phyloP scores from a whole-genome alignment of 192 early-diverging fungal species.

The Entomortierella lignicola region DNA sequence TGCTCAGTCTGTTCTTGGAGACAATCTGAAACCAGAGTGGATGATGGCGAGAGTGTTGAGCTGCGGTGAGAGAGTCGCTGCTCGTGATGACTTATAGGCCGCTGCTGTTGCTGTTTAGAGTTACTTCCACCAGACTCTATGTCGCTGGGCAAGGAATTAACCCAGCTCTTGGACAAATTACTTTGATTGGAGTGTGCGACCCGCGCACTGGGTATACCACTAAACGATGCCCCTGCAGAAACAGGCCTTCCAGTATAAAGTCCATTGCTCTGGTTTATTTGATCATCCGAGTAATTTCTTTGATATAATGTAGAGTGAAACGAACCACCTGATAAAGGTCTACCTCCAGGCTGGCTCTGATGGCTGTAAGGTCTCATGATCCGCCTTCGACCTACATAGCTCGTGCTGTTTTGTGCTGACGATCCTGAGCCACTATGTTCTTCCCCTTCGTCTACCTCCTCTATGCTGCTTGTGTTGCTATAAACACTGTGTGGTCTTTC shows the following conservation, averaged over 20 bases:
- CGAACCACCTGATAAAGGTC: slow-evolving; percentile 20
- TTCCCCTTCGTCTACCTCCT: slow-evolving; percentile 37
- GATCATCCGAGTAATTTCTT: slow-evolving; percentile 32
- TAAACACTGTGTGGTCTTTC: slow-evolving; percentile 44
- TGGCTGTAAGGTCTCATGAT: not conserved
- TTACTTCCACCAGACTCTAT: not conserved
- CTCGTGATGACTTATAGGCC: slow-evolving; percentile 9
- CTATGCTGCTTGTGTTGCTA: slow-evolving; percentile 47
- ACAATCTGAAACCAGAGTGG: slow-evolving; percentile 32
- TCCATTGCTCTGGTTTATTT: slow-evolving; percentile 18
- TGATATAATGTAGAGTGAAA: slow-evolving; percentile 3
- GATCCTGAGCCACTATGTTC: slow-evolving; percentile 32
- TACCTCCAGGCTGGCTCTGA: slow-evolving; percentile 10
- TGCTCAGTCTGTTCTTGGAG: slow-evolving; percentile 23
- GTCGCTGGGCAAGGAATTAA: slow-evolving; percentile 2
- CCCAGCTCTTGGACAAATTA: slow-evolving; percentile 43
- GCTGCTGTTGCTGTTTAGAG: not conserved
- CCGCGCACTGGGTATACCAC: slow-evolving; percentile 28
- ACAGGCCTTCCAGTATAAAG: slow-evolving; percentile 8
- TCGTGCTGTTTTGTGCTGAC: slow-evolving; percentile 15
- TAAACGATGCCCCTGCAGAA: slow-evolving; percentile 22
- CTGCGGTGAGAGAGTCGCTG: slow-evolving; percentile 12
- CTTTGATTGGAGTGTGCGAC: slow-evolving; percentile 27
- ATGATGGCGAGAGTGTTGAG: slow-evolving; percentile 38
- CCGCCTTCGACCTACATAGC: slow-evolving; percentile 19